Base-by-base conservation (phyloP, 495 filamentous ascomycete genomes). In the Penicillium samsonianum region DNA sequence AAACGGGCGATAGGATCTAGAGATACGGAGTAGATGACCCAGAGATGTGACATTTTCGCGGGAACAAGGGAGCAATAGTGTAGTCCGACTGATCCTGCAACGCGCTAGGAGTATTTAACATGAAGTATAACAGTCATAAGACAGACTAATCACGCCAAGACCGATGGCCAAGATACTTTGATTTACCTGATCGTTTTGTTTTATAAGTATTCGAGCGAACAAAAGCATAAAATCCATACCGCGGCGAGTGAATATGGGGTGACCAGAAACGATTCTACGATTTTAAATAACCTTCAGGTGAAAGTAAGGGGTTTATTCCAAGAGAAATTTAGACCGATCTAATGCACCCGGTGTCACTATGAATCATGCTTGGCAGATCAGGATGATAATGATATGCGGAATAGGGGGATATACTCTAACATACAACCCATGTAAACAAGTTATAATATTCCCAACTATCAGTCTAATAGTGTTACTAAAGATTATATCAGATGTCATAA, bases 401-500 rank as follows among this genome's bases (percentile, higher is more conserved):
- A n/a, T n/a, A n/a, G n/a, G n/a, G n/a, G n/a, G 1, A n/a, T 40
- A 8, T 17, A n/a, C 35, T 17, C n/a, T n/a, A n/a, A n/a, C n/a
- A n/a, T n/a, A n/a, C n/a, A n/a, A n/a, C n/a, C n/a, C n/a, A n/a
- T n/a, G n/a, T 5, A 14, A 37, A 14, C 33, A 2, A 26, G 25
- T 26, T 26, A 26, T 26, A 26, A 26, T 26, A 26, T 37, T 37
- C 11, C 35, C 8, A n/a, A n/a, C n/a, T n/a, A n/a, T n/a, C n/a
- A n/a, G n/a, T n/a, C 28, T 30, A 30, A 30, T 8, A 30, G 8
- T 12, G 3, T 22, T 8, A 40, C 33, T 12, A 8, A 40, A n/a
- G n/a, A 40, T 46, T 22, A 51, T 38, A 51, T 51, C 48, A 17
- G 7, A 41, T 30, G 50, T n/a, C 37, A 12, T 6, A 26, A 26